Conservation (phyloP, 371 early-diverging fungal genomes). For the Syncephalastrum monosporum region DNA sequence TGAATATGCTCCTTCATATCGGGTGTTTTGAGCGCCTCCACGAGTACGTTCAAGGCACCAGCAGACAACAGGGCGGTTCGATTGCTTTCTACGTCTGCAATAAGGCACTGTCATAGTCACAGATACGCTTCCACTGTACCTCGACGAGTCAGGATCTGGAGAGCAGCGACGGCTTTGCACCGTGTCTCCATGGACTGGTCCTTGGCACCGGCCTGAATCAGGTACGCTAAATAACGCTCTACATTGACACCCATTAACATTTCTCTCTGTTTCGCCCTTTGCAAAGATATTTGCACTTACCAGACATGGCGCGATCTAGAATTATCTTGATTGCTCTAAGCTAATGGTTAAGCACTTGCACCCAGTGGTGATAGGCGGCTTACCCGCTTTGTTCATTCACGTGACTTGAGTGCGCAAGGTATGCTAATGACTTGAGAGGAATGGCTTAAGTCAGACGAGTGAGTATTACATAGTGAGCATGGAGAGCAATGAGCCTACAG, state of each 20-base stretch:
- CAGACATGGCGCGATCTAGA: constrained; percentile 67
- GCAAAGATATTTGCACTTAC: constrained; percentile 18
- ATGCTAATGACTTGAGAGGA: constrained; percentile 54
- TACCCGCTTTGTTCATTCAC: constrained; percentile 72
- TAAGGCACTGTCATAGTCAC: not conserved
- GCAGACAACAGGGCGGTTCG: constrained; percentile 51
- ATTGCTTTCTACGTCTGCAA: constrained; percentile 50
- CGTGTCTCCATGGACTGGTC: constrained; percentile 48
- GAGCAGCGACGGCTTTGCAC: constrained; percentile 60
- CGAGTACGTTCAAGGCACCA: constrained; percentile 64
- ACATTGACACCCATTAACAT: constrained; percentile 7
- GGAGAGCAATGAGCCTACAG: constrained; percentile 28
- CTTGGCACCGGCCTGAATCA: constrained; percentile 50
- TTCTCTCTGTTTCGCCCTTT: not conserved
- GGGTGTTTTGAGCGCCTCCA: constrained; percentile 55
- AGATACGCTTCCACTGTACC: constrained; percentile 38
- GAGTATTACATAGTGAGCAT: not conserved
- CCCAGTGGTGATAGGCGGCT: not conserved
- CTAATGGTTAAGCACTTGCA: not conserved
- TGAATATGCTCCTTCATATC: constrained; percentile 60
- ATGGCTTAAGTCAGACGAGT: constrained; percentile 36
- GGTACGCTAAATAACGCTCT: constrained; percentile 44
- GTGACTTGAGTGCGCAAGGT: constrained; percentile 62
- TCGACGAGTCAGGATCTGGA: constrained; percentile 70
- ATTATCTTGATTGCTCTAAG: constrained; percentile 62